Percentiles rank a stretch among this genome's conserved stretches.
Conservation (phyloP, 139 green algal species). For the Volvox africanus region DNA sequence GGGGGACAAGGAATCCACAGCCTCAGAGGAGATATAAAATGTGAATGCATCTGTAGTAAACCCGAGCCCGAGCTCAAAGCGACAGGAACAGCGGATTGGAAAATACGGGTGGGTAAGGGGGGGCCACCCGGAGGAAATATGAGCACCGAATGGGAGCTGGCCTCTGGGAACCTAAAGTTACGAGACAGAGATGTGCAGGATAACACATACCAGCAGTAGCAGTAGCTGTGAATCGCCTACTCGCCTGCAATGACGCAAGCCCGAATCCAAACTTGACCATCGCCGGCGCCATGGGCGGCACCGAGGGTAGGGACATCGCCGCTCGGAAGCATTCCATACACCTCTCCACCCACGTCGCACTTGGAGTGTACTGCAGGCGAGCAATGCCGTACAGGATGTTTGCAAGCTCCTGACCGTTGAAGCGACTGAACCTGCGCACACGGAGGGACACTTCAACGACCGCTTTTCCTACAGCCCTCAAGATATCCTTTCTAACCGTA, state of each 20-base stretch:
- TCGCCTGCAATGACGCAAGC: constrained; percentile 8
- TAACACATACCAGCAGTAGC: not conserved
- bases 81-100: no score
- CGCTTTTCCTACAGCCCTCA: no score
- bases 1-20: not conserved
- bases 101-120: no score
- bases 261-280: constrained; percentile 33
- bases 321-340: constrained; percentile 31
- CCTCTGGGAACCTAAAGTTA: not conserved
- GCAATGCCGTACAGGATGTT: not conserved
- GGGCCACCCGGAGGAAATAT: no score
- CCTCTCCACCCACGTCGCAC: not conserved
- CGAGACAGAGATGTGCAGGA: not conserved
- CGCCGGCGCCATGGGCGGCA: constrained; percentile 4
- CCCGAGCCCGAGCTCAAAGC: no score
- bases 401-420: constrained; percentile 26
- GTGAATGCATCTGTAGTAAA: no score
- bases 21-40: no score
- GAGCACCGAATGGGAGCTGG: no score
- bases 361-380: constrained; percentile 1
- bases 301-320: not conserved
- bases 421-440: not conserved
- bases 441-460: no score
- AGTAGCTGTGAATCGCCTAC: not conserved
- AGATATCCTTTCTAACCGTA: no score